Evolutionary conservation across 768 basidiomycete species (phyloP), one percentile per base, ranked within the genome.

Genomic region (Cystobasidium tubakii): DNA sequence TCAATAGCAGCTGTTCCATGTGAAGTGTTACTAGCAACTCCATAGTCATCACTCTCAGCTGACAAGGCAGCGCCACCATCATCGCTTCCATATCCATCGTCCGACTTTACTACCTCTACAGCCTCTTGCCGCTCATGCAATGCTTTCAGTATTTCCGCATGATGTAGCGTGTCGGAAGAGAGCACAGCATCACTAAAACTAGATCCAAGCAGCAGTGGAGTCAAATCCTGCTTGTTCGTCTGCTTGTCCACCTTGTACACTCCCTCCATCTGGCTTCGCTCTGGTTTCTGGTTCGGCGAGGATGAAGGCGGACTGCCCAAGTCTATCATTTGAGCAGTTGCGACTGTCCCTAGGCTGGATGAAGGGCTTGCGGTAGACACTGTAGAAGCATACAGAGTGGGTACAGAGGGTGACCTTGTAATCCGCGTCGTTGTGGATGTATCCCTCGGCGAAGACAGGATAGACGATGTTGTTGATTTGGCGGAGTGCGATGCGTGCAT

Each of bases 81-180:
- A 27, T 60, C 57, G 27, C 57, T 60, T 2, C 57, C 57, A 60
- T 60, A 60, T 12, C 57, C 57, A 60, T 60, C 57, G 4, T 60
- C 57, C 57, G 57, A 50, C 46, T 50, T 50, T 6, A 50, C 21
- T 3, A 9, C 46, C n/a, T 50, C 46, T n/a, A 50, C n/a, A n/a
- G 15, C 46, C 3, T 50, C 46, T 50, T 50, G 46, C 21, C n/a
- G 10, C 46, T 50, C 15, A 15, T 50, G 46, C 46, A 50, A 3
- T 50, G 46, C 46, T 50, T 50, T n/a, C n/a, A 50, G 46, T 50
- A 50, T 50, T 50, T 50, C 46, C 3, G 46, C 46, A 21, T 6
- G 7, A 50, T 50, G 46, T 50, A 50, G 21, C 21, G 46, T 50
- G 4, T 50, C 46, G 3, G 46, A 50, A 3, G 46, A 50, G 46